These are phyloP conservation scores for Luffa acutangula DNA, from an alignment of 306 rosid genomes.

Conservation along the genomic window DNA sequence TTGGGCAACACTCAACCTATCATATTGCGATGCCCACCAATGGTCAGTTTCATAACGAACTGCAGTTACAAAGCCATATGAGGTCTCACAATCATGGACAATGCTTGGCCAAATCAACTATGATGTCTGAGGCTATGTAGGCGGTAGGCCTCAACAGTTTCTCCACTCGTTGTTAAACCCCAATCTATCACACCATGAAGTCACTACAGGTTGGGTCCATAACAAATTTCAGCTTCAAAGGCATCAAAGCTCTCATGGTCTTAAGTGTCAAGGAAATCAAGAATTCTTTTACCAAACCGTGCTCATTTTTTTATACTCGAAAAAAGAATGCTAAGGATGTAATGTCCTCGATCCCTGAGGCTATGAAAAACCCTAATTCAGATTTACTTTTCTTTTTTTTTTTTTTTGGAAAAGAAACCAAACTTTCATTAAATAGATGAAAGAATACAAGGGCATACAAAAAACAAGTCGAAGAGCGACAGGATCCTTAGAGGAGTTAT, in stretches of 20 bases:
- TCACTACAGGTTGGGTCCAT: background rate
- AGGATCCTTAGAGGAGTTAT: too few species aligned
- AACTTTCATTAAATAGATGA: too few species aligned
- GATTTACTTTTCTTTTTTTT: too few species aligned
- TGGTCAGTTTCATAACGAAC: background rate
- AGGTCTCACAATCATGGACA: background rate
- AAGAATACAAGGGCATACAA: too few species aligned
- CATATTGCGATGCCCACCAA: background rate
- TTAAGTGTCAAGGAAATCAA: background rate
- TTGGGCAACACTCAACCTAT: background rate
- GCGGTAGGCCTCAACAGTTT: background rate
- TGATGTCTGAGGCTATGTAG: background rate
- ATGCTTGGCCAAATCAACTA: background rate
- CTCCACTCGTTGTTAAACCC: background rate
- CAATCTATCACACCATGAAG: background rate
- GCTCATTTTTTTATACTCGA: too few species aligned
- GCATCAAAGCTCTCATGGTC: background rate
- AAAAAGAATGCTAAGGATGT: too few species aligned
- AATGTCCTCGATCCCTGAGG: too few species aligned
- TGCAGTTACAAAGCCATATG: background rate
- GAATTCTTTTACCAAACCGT: too few species aligned
- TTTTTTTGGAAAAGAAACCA: too few species aligned
- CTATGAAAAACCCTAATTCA: too few species aligned
- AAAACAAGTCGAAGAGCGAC: too few species aligned
- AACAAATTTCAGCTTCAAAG: background rate